Evolutionary conservation across 2,329 filamentous ascomycete genomes (phyloP).

Genomic region (Cladosporium sp.): DNA sequence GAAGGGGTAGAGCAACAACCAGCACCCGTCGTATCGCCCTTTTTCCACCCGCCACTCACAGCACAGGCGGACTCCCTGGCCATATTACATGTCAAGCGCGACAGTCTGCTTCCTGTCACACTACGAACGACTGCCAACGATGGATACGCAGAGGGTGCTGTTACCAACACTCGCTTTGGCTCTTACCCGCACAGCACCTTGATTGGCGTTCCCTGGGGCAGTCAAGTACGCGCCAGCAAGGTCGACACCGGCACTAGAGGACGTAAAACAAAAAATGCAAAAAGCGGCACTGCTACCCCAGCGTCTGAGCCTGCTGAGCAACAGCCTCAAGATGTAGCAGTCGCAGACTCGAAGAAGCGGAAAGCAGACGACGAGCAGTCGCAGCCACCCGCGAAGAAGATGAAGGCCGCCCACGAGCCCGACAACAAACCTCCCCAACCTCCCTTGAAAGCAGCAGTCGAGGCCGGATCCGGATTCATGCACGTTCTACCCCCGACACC

Average conservation of each 20-base stretch:
- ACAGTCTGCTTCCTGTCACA: constrained; percentile 72
- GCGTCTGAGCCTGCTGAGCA: constrained; percentile 34
- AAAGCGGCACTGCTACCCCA: constrained; percentile 36
- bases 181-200: constrained; percentile 54
- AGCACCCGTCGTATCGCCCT: constrained; percentile 40
- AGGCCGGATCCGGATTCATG: constrained; percentile 62
- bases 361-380: constrained; percentile 37
- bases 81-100: constrained; percentile 81
- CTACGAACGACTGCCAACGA: constrained; percentile 36
- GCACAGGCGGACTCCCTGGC: constrained; percentile 64
- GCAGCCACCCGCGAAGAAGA: constrained; percentile 27
- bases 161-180: constrained; percentile 86
- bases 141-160: constrained; percentile 38
- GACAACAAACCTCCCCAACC: constrained; percentile 1
- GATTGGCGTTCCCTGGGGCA: constrained; percentile 77
- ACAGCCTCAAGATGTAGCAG: constrained; percentile 20
- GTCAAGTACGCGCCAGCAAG: constrained; percentile 79
- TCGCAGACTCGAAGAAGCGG: constrained; percentile 32
- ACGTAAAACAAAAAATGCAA: constrained; percentile 52
- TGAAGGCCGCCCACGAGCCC: constrained; percentile 23
- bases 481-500: constrained; percentile 74
- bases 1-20: not conserved
- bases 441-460: constrained; percentile 44
- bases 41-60: constrained; percentile 62
- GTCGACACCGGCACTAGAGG: constrained; percentile 90